A percentile compares a stretch with the other conserved stretches of the same genome.
These are phyloP conservation scores for Paramecium octaurelia DNA, from an alignment of 73 alveolate species.

Conservation along the genomic window DNA sequence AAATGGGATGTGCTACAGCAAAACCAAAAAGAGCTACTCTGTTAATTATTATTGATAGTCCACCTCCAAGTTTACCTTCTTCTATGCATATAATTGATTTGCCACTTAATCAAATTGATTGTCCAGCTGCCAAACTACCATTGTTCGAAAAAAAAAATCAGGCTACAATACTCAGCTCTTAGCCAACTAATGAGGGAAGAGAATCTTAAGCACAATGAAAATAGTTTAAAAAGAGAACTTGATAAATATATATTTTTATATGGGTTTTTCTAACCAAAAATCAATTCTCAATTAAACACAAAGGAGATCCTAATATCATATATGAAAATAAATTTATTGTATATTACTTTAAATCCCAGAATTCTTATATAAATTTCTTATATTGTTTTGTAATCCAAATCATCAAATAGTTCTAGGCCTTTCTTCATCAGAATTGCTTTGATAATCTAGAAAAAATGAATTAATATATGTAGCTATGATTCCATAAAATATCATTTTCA, in stretches of 20 bases:
- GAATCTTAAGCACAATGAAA: background rate
- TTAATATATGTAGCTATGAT: background rate
- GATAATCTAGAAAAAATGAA: background rate
- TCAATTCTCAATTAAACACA: background rate
- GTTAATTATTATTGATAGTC: background rate
- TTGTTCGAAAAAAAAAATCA: background rate
- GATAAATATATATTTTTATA: background rate
- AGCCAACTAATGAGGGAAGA: background rate
- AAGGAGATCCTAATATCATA: background rate
- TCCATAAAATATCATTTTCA: no score
- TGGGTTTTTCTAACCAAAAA: background rate
- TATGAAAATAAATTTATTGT: background rate
- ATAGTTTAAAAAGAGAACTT: background rate
- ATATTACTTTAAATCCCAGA: background rate
- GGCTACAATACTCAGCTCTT: background rate
- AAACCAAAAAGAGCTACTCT: background rate
- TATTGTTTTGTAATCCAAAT: background rate
- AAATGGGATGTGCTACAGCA: background rate
- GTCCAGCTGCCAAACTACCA: background rate
- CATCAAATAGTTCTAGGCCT: background rate
- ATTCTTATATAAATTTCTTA: background rate
- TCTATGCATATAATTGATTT: background rate
- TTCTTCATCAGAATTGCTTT: background rate
- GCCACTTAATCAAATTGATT: background rate
- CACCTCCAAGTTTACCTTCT: background rate